Conservation (phyloP, 2,329 filamentous ascomycete species). For the Fusarium illudens region DNA sequence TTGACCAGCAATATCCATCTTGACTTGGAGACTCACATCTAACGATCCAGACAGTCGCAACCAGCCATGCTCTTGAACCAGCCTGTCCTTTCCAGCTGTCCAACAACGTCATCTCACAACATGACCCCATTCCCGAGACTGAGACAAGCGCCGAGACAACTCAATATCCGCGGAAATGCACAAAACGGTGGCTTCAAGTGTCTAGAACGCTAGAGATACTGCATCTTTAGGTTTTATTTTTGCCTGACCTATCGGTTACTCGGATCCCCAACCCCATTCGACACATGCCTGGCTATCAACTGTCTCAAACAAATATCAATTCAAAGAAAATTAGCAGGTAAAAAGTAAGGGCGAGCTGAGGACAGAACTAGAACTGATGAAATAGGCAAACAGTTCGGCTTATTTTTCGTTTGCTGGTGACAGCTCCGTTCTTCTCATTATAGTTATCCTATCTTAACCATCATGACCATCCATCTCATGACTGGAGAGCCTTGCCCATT, state of each 20-base stretch:
- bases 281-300: background rate
- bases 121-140: background rate
- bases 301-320: background rate
- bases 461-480: background rate
- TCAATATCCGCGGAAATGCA: background rate
- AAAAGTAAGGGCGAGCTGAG: background rate
- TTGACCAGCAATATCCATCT: too few species aligned
- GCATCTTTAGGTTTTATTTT: background rate
- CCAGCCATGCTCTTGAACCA: background rate
- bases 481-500: conserved; percentile 64
- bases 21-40: background rate
- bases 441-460: background rate
- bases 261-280: background rate
- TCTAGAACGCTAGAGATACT: background rate
- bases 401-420: background rate
- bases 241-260: background rate
- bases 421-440: background rate
- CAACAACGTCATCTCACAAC: background rate
- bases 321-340: background rate
- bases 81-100: background rate
- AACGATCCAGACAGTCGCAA: rapidly evolving
- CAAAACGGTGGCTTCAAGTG: background rate
- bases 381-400: background rate
- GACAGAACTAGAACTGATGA: background rate
- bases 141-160: background rate